Evolutionary conservation across 2,329 filamentous ascomycete species (phyloP).

Genomic region (Aspergillus sp.): DNA sequence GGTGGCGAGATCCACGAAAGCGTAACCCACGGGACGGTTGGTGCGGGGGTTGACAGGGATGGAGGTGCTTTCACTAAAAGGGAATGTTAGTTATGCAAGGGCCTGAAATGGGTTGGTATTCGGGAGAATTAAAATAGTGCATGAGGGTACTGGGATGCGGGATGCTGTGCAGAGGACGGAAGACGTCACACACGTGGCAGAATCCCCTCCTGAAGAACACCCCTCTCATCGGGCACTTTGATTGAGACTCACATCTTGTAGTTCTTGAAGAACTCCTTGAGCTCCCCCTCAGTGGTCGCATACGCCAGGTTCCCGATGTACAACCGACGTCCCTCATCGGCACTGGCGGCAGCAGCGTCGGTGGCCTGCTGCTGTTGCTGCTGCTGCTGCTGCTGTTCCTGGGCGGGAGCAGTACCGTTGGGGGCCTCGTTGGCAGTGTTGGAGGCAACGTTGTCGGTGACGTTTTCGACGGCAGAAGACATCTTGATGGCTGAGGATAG

Average conservation of each 20-base stretch:
- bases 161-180: background rate
- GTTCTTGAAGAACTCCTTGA: slow-evolving; percentile 99
- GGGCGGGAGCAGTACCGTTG: slow-evolving; percentile 55
- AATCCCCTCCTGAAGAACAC: background rate
- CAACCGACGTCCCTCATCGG: slow-evolving; percentile 95
- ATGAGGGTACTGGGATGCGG: too few relatives aligned
- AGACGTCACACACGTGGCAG: slow-evolving; percentile 3
- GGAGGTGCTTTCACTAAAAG: slow-evolving; percentile 82
- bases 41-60: slow-evolving; percentile 99
- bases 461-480: slow-evolving; percentile 72
- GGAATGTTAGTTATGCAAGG: slow-evolving; percentile 26
- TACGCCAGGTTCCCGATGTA: slow-evolving; percentile 99
- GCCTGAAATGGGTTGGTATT: too few relatives aligned
- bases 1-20: slow-evolving; percentile 95
- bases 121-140: too few relatives aligned
- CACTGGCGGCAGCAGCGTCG: slow-evolving; percentile 91
- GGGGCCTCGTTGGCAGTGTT: slow-evolving; percentile 54
- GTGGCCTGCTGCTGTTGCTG: slow-evolving; percentile 33
- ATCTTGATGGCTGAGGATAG: slow-evolving; percentile 54
- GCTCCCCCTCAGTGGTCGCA: slow-evolving; percentile 99
- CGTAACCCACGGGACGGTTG: slow-evolving; percentile 95
- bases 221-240: background rate
- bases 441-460: slow-evolving; percentile 58
- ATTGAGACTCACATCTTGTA: slow-evolving; percentile 86
- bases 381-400: slow-evolving; percentile 37